Evolutionary conservation across 2,329 filamentous ascomycete species (phyloP).

Genomic region (Claviceps spartinae): DNA sequence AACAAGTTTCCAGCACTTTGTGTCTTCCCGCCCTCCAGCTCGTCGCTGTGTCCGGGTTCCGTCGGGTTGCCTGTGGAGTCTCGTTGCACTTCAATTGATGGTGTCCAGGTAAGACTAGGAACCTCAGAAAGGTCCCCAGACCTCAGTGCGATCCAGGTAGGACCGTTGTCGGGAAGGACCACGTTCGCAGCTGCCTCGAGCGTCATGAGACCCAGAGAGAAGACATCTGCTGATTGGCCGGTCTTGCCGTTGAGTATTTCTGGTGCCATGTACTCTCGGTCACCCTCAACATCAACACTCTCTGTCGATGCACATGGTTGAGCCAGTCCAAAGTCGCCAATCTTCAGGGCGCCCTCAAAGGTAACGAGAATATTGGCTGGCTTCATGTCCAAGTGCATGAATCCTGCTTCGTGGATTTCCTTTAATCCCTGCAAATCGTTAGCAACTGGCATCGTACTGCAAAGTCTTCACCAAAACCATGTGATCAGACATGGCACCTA

Average conservation of each 20-base stretch:
- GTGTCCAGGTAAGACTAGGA: conserved; percentile 74
- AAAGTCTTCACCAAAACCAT: neutral
- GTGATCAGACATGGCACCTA: conserved; percentile 33
- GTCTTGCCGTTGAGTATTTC: conserved; percentile 79
- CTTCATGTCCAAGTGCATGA: conserved; percentile 76
- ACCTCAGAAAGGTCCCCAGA: conserved; percentile 82
- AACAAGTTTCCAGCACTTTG: conserved; percentile 25
- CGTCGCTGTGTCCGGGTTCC: conserved; percentile 21
- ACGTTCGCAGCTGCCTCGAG: conserved; percentile 92
- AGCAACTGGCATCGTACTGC: neutral
- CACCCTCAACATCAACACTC: conserved; percentile 79
- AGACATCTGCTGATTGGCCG: conserved; percentile 86
- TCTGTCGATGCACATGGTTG: conserved; percentile 61
- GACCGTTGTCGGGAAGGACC: conserved; percentile 81
- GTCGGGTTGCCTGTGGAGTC: conserved; percentile 48
- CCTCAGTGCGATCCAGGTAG: conserved; percentile 78
- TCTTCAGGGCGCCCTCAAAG: conserved; percentile 70
- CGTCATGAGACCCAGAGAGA: conserved; percentile 86
- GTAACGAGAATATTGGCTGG: conserved; percentile 74
- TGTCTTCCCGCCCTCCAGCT: conserved; percentile 18
- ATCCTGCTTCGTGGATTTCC: conserved; percentile 78
- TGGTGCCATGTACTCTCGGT: conserved; percentile 90
- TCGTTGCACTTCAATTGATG: conserved; percentile 53
- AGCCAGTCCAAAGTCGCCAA: conserved; percentile 77
- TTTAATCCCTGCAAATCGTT: conserved; percentile 54